Conservation (phyloP, 2,329 filamentous ascomycete species). For the Pezizomycotina sp. region DNA sequence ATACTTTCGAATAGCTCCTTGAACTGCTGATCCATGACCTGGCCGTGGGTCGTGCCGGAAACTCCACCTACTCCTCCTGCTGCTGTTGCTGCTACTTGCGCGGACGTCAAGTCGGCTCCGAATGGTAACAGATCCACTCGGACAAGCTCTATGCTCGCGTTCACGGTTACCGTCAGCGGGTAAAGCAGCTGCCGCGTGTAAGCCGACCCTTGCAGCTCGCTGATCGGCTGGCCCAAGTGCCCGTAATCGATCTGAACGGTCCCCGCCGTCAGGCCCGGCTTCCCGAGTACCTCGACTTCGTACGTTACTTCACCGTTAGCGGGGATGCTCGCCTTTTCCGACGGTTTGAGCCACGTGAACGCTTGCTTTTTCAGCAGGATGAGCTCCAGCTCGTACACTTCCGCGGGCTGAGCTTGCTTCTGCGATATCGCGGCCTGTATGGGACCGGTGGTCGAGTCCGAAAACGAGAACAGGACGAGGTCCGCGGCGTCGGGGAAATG, state of each 20-base stretch:
- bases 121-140: constrained; percentile 66
- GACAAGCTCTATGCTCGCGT: constrained; percentile 69
- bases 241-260: constrained; percentile 67
- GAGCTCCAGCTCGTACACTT: constrained; percentile 73
- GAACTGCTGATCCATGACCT: constrained; percentile 28
- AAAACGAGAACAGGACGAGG: constrained; percentile 72
- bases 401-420: constrained; percentile 59
- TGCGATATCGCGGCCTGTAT: constrained; percentile 58
- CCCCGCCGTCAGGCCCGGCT: constrained; percentile 64
- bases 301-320: constrained; percentile 55
- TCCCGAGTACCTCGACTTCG: constrained; percentile 70
- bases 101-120: constrained; percentile 41
- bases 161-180: constrained; percentile 74
- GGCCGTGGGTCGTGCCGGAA: constrained; percentile 20
- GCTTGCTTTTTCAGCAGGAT: constrained; percentile 61
- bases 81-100: constrained; percentile 5
- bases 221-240: constrained; percentile 52
- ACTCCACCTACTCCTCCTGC: constrained; percentile 9
- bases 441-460: constrained; percentile 67
- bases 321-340: constrained; percentile 41
- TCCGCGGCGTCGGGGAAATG: constrained; percentile 57
- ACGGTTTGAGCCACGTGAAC: constrained; percentile 38
- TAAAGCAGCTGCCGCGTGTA: constrained; percentile 70
- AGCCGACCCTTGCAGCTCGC: constrained; percentile 54
- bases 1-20: constrained; percentile 33